phyloP scores from a whole-genome alignment of 495 filamentous ascomycete species.

The Penicillium lividum region DNA sequence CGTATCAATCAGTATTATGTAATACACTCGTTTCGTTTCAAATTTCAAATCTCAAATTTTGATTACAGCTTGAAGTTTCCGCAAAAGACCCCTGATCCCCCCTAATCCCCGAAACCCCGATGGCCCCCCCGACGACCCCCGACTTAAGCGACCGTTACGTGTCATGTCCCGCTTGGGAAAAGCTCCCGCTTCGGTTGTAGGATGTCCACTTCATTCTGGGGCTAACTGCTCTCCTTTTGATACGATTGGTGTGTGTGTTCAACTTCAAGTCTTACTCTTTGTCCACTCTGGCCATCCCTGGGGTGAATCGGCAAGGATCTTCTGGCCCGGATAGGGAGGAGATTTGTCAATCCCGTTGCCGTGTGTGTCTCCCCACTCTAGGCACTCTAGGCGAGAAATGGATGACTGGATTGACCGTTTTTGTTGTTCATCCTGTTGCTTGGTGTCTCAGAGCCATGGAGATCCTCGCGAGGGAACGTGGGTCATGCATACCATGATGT shows the following conservation, averaged over 20 bases:
- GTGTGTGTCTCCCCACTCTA: neutral
- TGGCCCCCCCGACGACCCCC: neutral
- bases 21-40: neutral
- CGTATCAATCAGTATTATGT: neutral
- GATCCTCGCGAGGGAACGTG: conserved; percentile 11
- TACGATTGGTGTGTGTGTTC: neutral
- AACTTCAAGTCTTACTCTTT: neutral
- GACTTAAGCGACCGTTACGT: conserved; percentile 35
- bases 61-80: neutral
- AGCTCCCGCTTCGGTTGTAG: conserved; percentile 13
- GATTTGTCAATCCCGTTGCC: conserved; percentile 7
- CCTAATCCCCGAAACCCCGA: conserved; percentile 16
- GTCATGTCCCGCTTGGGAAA: conserved; percentile 36
- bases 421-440: neutral
- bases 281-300: neutral
- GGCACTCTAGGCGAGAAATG: conserved; percentile 6
- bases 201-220: neutral
- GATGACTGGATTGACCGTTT: conserved; percentile 1
- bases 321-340: neutral
- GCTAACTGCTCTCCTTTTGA: neutral
- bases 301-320: neutral
- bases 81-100: neutral
- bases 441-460: neutral
- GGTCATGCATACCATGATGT: conserved; percentile 4
- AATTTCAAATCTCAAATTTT: neutral